Base-by-base conservation (phyloP, 2,329 filamentous ascomycete species). In the Fusarium pilosicola region DNA sequence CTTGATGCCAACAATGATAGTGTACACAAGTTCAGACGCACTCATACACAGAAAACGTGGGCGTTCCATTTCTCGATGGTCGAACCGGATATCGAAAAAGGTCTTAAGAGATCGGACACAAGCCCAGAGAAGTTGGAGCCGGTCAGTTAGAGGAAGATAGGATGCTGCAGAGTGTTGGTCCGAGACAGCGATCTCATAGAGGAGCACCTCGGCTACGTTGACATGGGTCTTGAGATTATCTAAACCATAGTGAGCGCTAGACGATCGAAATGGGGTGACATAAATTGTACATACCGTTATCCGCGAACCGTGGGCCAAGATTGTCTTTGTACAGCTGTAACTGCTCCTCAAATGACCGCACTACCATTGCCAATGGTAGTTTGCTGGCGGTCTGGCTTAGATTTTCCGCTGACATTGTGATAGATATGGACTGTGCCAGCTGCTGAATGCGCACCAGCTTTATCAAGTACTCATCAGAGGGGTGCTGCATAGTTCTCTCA, bases 361-460 rank as follows among this genome's bases (percentile, higher is more conserved):
- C 79, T 28, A 86, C 78, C 73, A 84, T 80, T 9, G 77, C 76
- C 15, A 86, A 76, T 18, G 86, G 84, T 8, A 85, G 71, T 32
- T 82, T 83, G 76, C 81, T 80, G 15, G 77, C 74, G 39, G 76
- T 78, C 55, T 80, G 78, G 56, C 62, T 71, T 34, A 76, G 73
- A 70, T 73, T 77, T 7, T 78, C 80, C 71, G 75, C 77, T 45
- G 73, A 76, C 71, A 87, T 81, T 3, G 83, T 82, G 34, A 83
- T 75, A 10, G 83, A 83, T 45, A 88, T 86, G 10, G 83, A 82
- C 73, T 88, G 86, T 2, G 84, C 80, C 2, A 88, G 79, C 73
- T 86, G 84, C 78, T 88, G 86, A 12, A 85, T 81, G 65, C 82
- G 83, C 69, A 87, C 83, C 8, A 88, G 81, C 62, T 84, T 81